These are phyloP conservation scores for Raddia distichophylla DNA, from an alignment of 176 grass and related monocot species.

Conservation along the genomic window DNA sequence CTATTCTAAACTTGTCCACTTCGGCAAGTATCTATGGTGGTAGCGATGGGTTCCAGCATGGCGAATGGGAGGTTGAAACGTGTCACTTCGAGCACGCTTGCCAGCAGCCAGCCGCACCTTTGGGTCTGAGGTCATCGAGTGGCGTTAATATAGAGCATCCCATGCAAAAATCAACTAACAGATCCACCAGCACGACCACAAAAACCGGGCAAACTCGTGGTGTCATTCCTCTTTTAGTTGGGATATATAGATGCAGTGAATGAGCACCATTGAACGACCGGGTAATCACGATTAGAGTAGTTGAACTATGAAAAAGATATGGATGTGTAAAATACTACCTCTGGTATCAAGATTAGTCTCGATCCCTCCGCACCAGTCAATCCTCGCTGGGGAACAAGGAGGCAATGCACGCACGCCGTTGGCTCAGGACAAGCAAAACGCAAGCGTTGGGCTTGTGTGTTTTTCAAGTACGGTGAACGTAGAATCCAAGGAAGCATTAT, in stretches of 20 bases:
- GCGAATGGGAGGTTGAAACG: conserved; percentile 36
- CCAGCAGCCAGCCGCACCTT: conserved; percentile 13
- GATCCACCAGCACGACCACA: neutral
- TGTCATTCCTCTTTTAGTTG: neutral
- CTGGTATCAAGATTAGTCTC: neutral
- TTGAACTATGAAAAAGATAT: neutral
- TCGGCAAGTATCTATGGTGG: neutral
- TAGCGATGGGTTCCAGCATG: neutral
- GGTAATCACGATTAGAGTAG: conserved; percentile 25
- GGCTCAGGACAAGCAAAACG: conserved; percentile 21
- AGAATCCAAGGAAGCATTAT: conserved; percentile 43
- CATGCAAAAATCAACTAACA: neutral
- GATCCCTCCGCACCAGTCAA: conserved; percentile 33
- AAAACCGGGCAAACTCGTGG: neutral
- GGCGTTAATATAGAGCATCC: neutral
- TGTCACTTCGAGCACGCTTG: neutral
- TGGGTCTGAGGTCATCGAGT: conserved; percentile 7
- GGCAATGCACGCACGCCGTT: neutral
- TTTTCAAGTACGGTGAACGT: conserved; percentile 42
- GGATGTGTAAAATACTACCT: neutral
- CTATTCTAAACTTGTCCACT: no score
- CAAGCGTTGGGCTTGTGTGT: conserved; percentile 29
- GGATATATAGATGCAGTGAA: neutral
- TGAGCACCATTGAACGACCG: neutral
- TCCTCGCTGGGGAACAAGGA: conserved; percentile 26